Conservation (phyloP, 2,329 filamentous ascomycete genomes). For the Ambrosiella cleistominuta region DNA sequence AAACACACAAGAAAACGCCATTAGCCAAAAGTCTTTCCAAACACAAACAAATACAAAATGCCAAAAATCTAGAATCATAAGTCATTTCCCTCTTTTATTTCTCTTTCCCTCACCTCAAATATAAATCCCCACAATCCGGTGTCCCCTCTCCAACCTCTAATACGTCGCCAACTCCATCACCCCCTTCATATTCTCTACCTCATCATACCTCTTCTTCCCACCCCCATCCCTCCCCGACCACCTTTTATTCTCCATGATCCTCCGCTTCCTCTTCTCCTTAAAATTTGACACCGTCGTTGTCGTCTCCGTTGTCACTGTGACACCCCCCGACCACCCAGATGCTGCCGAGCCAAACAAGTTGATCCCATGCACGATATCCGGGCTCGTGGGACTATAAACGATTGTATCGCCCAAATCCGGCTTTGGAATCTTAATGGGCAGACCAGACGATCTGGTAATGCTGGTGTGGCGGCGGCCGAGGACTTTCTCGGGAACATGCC, state of each 20-base stretch:
- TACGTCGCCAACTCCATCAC: not conserved
- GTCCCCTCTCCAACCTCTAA: not conserved
- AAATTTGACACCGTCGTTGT: not conserved
- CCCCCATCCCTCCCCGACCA: not conserved
- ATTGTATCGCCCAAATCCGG: not conserved
- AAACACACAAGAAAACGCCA: not conserved
- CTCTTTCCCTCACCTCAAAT: no score
- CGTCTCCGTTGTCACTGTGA: slow-evolving; percentile 2
- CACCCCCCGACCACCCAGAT: not conserved
- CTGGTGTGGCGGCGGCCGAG: not conserved
- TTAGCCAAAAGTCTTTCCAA: not conserved
- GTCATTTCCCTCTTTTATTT: not conserved
- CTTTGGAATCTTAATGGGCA: not conserved
- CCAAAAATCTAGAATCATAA: not conserved
- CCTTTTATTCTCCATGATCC: not conserved
- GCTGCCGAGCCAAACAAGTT: slow-evolving; percentile 4
- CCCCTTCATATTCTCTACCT: not conserved
- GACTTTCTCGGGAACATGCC: not conserved
- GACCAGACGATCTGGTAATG: not conserved
- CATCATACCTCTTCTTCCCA: not conserved
- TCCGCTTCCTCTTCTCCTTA: not conserved
- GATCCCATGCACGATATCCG: not conserved
- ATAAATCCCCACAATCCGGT: no score
- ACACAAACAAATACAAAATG: not conserved
- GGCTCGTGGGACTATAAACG: not conserved